Evolutionary conservation across 768 basidiomycete species (phyloP), one percentile per base, ranked within the genome.

Genomic region (Tricholoma flavovirens): DNA sequence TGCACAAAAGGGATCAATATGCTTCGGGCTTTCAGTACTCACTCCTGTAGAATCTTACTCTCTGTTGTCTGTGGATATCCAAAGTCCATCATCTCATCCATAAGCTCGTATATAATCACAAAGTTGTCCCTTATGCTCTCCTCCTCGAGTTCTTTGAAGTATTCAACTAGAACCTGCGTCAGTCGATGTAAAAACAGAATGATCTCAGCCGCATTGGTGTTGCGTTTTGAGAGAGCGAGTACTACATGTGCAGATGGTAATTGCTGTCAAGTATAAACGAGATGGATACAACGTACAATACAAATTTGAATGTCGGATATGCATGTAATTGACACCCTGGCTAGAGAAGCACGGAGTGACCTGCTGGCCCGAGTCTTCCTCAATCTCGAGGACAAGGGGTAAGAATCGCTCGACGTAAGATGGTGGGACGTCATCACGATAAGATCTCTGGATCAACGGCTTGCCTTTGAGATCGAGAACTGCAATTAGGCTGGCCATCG

Each of bases 1-100:
- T n/a, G n/a, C n/a, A n/a, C n/a, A 8, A 36, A n/a, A 26, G 24
- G 33, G n/a, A 29, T 7, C 9, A 40, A 38, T 2, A 12, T 12
- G 22, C 9, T 24, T 5, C 30, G 21, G 14, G 19, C 4, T 42
- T 17, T 19, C 11, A 17, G 50, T 26, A 75, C 86, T 65, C 60
- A 92, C 87, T 98, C 96, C 73, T 98, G 96, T 51, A 98, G 73
- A 63, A 98, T 99, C 79, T 99, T 98, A 80, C 91, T 93, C 76
- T 99, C 97, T 14, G 97, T 98, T 40, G 96, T 99, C 71, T 98
- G 97, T 0, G 97, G 96, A 69, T 88, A 98, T 7, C 97, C 97
- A 73, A 97, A 99, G 76, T 99, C 97, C 94, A 98, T 98, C 93
- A 98, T 98, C 77, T 99, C 97, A 66, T 98, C 96, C 77, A 99